A percentile compares a stretch with the other conserved stretches of the same genome.
Conservation (phyloP, 2,329 filamentous ascomycete genomes). For the Dothideomycetidae sp. region DNA sequence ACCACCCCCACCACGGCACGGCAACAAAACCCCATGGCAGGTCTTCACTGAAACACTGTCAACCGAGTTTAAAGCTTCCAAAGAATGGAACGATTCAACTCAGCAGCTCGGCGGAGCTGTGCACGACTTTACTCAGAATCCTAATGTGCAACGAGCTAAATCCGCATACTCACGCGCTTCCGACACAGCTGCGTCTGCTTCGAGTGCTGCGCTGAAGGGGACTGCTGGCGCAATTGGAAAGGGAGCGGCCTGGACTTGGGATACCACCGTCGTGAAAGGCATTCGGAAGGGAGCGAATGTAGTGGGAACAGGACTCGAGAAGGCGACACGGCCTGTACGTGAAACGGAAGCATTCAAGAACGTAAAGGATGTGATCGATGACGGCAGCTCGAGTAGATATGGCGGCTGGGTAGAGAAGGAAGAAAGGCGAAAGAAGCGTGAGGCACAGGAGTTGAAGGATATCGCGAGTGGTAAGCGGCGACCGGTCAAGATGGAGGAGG, state of each 20-base stretch:
- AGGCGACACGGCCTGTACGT: constrained; percentile 84
- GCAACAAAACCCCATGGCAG: constrained; percentile 96
- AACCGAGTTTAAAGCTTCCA: constrained; percentile 86
- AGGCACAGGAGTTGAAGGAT: constrained; percentile 53
- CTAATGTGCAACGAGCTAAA: constrained; percentile 71
- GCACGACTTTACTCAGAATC: constrained; percentile 84
- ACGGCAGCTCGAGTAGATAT: constrained; percentile 89
- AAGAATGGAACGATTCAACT: constrained; percentile 98
- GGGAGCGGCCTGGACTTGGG: constrained; percentile 92
- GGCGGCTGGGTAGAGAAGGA: constrained; percentile 96
- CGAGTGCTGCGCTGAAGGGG: constrained; percentile 65
- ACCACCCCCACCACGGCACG: constrained; percentile 85
- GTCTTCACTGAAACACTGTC: constrained; percentile 97
- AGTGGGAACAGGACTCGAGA: constrained; percentile 78
- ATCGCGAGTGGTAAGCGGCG: constrained; percentile 29
- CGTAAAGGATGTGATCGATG: constrained; percentile 91
- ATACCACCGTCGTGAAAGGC: constrained; percentile 83
- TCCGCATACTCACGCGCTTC: constrained; percentile 79
- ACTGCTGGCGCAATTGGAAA: constrained; percentile 81
- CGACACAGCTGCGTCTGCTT: constrained; percentile 64
- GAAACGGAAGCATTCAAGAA: constrained; percentile 88
- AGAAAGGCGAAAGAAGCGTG: constrained; percentile 68
- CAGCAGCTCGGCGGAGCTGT: constrained; percentile 84
- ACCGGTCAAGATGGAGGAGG: constrained; percentile 54
- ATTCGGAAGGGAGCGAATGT: constrained; percentile 73